A percentile compares a stretch with the other conserved stretches of the same genome.
Conservation (phyloP, 371 early-diverging fungal species). For the Coemansia linderi region DNA sequence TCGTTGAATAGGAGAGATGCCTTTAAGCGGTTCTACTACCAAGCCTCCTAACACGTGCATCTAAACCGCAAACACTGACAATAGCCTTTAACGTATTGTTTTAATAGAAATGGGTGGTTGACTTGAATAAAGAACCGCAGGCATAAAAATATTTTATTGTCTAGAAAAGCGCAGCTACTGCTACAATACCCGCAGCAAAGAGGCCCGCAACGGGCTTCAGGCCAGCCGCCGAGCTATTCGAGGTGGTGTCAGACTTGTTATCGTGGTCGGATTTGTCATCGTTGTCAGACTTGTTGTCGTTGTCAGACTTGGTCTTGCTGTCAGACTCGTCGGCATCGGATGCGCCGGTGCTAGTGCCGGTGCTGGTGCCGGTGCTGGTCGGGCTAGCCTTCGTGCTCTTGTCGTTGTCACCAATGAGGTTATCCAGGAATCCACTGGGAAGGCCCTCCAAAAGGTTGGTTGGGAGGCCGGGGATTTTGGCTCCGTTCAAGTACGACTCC, state of each 20-base stretch:
- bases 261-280: background rate
- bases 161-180: conserved; percentile 26
- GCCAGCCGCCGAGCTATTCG: conserved; percentile 15
- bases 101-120: background rate
- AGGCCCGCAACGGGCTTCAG: conserved; percentile 18
- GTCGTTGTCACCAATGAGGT: background rate
- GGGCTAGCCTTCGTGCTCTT: no score
- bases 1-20: no score
- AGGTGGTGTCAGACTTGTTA: background rate
- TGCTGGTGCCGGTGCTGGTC: no score
- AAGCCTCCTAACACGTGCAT: no score
- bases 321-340: background rate
- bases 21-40: no score
- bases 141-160: background rate
- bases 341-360: no score
- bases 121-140: background rate
- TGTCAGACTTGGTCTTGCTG: background rate
- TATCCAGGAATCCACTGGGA: background rate
- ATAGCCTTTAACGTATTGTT: conserved; percentile 19
- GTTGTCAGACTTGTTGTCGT: background rate
- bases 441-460: background rate
- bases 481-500: background rate
- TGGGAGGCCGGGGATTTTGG: background rate
- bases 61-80: no score
- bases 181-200: conserved; percentile 17